Evolutionary conservation across 2,329 filamentous ascomycete genomes (phyloP).

Genomic region (Diplodia corticola): DNA sequence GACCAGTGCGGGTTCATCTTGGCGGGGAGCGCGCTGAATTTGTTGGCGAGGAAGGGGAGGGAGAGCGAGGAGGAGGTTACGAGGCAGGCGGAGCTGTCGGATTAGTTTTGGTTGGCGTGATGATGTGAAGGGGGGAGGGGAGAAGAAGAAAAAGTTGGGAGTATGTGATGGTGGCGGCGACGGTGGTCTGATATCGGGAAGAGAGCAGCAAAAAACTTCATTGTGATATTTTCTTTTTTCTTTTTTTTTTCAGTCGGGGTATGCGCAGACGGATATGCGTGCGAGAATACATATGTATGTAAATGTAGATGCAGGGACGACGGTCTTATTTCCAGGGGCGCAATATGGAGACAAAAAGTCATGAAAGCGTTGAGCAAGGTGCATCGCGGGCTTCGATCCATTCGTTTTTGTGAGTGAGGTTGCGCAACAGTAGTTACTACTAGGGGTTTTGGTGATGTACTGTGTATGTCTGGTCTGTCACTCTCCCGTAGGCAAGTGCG

Average conservation of each 20-base stretch:
- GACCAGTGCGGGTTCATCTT: constrained; percentile 93
- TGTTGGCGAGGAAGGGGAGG: constrained; percentile 67
- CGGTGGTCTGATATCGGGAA: neutral
- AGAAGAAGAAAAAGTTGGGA: neutral
- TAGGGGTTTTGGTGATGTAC: no score
- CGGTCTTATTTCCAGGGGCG: neutral
- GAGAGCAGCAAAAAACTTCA: neutral
- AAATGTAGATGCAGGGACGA: neutral
- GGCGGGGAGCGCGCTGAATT: constrained; percentile 88
- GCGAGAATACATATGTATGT: no score
- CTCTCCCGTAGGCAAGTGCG: no score
- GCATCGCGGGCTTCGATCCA: neutral
- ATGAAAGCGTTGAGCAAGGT: neutral
- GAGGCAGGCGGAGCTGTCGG: constrained; percentile 16
- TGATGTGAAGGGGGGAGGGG: neutral
- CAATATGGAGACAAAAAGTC: neutral
- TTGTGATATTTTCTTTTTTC: neutral
- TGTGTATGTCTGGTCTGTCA: neutral
- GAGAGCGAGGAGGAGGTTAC: constrained; percentile 34
- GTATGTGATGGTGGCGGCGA: neutral
- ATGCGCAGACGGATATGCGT: neutral
- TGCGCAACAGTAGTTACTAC: no score
- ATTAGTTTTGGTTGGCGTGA: neutral
- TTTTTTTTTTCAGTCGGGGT: no score
- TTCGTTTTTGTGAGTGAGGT: no score